A percentile compares a stretch with the other conserved stretches of the same genome.
phyloP scores from a whole-genome alignment of 345 rosid species.

The Pugionium cornutum region DNA sequence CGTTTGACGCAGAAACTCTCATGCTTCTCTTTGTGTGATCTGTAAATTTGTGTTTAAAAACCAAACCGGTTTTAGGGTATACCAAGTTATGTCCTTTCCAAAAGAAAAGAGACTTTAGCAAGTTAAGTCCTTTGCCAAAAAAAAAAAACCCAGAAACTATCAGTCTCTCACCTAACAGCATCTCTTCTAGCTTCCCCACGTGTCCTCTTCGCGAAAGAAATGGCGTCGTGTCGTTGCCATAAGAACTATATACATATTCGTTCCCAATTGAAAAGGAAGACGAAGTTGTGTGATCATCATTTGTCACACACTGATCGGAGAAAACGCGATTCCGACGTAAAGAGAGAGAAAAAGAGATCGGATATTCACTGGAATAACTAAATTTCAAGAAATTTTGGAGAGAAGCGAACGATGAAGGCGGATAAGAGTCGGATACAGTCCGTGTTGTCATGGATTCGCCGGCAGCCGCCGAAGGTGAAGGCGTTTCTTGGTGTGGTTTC shows the following conservation, averaged over 20 bases:
- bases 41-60: not conserved
- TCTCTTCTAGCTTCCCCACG: constrained; percentile 35
- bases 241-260: constrained; percentile 5
- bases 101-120: not conserved
- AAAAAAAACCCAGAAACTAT: constrained; percentile 8
- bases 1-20: not conserved
- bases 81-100: not conserved
- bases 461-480: constrained; percentile 81
- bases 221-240: constrained; percentile 33
- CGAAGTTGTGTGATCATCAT: constrained; percentile 24
- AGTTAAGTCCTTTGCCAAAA: too few relatives aligned
- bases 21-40: not conserved
- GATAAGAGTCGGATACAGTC: constrained; percentile 61
- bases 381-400: not conserved
- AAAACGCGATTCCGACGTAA: not conserved
- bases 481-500: constrained; percentile 56
- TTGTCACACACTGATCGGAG: not conserved
- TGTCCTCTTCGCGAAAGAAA: constrained; percentile 36
- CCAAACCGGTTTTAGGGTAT: constrained; percentile 24
- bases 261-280: constrained; percentile 35
- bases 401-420: constrained; percentile 47
- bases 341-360: constrained; percentile 18
- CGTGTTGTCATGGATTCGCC: constrained; percentile 66
- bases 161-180: constrained; percentile 33
- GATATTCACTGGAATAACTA: not conserved